Base-by-base conservation (phyloP, 768 basidiomycete genomes). In the Hebeloma cylindrosporum region DNA sequence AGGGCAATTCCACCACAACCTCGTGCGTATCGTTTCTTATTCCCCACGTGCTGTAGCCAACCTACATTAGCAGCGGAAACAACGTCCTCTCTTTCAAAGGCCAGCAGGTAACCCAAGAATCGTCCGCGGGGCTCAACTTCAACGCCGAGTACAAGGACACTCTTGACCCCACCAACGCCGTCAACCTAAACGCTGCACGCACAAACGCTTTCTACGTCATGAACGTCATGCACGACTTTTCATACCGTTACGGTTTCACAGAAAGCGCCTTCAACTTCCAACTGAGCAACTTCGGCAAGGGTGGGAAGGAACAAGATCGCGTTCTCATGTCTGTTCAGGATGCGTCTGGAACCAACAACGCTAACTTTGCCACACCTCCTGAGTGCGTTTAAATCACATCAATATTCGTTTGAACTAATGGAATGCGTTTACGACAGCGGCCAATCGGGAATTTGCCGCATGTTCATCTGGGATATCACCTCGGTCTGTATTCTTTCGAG, bases 281-380 rank as follows among this genome's bases (percentile, higher is more conserved):
- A 59, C 67, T 64, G 14, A 67, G 74, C 61, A 83, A 83, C 65
- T 75, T 75, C 50, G 71, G 67, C 11, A 68, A 73, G 42, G 79
- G 79, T 8, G 80, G 80, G 4, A 50, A 51, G 35, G 78, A 69
- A 21, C 71, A 67, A 39, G 80, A 83, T 56, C 70, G 71, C 6
- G 75, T 83, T 23, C 70, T 70, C 27, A 62, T 74, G 27, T 77
- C 73, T 14, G 74, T 80, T 4, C 79, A 82, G 60, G 77, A 79
- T 48, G 57, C 67, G 4, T 65, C 67, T 5, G 74, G 74, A 3
- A 64, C 57, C 3, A 64, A 77, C 57, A 75, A 74, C 39, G 75
- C 71, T 7, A 61, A 71, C 39, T 75, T 73, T 44, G 55, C 72
- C 13, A 71, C 72, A 0, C 71, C 72, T 8, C 60, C 72, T 8